Evolutionary conservation across 192 early-diverging fungal genomes (phyloP).

Genomic region (Coemansia sp.): DNA sequence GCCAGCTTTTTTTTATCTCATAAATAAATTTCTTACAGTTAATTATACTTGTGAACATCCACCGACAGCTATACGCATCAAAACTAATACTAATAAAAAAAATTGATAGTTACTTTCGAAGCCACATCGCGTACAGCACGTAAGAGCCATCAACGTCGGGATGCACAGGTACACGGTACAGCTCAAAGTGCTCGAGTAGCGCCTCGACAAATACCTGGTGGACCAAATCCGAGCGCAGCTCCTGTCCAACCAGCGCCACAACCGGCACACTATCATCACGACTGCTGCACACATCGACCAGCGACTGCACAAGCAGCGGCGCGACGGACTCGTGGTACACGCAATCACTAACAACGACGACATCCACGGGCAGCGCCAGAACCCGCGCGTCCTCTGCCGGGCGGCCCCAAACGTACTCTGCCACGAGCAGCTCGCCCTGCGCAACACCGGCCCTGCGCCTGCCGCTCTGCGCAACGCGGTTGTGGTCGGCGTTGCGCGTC

Average conservation of each 20-base stretch:
- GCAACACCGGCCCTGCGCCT: neutral
- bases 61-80: too few relatives aligned
- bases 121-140: conserved; percentile 35
- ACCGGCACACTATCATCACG: conserved; percentile 6
- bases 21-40: too few relatives aligned
- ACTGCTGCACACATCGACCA: conserved; percentile 22
- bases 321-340: conserved; percentile 45
- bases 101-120: too few relatives aligned
- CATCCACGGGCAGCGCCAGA: conserved; percentile 17
- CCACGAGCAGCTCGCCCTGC: conserved; percentile 7
- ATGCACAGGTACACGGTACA: conserved; percentile 33
- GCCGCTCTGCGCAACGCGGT: neutral
- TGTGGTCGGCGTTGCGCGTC: conserved; percentile 20
- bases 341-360: conserved; percentile 48
- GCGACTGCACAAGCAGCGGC: conserved; percentile 25
- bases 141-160: conserved; percentile 9
- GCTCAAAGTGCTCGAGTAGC: conserved; percentile 23
- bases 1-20: too few relatives aligned
- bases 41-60: too few relatives aligned
- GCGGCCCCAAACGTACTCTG: conserved; percentile 37
- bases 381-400: conserved; percentile 22
- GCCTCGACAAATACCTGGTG: conserved; percentile 35
- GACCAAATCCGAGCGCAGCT: conserved; percentile 50
- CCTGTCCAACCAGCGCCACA: conserved; percentile 41
- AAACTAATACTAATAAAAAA: too few relatives aligned